phyloP scores from a whole-genome alignment of 2,329 filamentous ascomycete species.

The Sarocladiaceae sp. region DNA sequence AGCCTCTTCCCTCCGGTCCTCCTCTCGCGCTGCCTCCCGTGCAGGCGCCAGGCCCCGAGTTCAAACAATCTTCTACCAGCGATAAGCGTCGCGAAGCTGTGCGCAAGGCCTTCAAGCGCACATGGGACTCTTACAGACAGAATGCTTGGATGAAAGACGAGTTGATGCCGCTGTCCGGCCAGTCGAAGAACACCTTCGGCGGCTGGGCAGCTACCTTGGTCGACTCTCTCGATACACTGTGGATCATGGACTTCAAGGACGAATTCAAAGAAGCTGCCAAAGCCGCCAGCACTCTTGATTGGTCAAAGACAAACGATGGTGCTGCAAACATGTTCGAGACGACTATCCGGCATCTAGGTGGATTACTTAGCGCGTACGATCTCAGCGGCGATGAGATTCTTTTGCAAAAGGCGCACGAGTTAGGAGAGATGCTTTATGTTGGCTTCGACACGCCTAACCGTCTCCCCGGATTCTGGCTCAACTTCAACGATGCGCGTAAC shows the following conservation, averaged over 20 bases:
- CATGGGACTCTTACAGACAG: slow-evolving; percentile 44
- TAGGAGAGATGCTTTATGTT: slow-evolving; percentile 46
- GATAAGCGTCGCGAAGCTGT: slow-evolving; percentile 12
- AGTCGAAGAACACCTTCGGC: slow-evolving; percentile 41
- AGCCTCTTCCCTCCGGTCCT: slow-evolving; percentile 9
- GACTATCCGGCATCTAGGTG: slow-evolving; percentile 48
- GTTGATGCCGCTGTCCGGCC: slow-evolving; percentile 40
- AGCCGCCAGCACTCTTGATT: slow-evolving; percentile 42
- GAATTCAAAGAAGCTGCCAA: slow-evolving; percentile 50
- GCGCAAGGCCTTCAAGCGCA: slow-evolving; percentile 11
- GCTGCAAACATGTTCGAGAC: slow-evolving; percentile 47
- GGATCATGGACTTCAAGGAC: slow-evolving; percentile 52
- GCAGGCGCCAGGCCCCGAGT: slow-evolving; percentile 11
- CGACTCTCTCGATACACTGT: slow-evolving; percentile 54
- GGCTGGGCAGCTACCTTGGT: slow-evolving; percentile 54
- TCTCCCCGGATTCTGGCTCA: slow-evolving; percentile 32
- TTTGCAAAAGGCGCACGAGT: slow-evolving; percentile 40
- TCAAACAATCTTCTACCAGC: slow-evolving; percentile 3
- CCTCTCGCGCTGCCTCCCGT: slow-evolving; percentile 9
- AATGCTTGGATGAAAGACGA: slow-evolving; percentile 49
- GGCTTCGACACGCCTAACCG: slow-evolving; percentile 47
- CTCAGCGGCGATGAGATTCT: slow-evolving; percentile 37
- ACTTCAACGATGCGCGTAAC: slow-evolving; percentile 33
- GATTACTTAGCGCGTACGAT: slow-evolving; percentile 44
- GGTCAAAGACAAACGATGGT: slow-evolving; percentile 34